A percentile compares a stretch with the other conserved stretches of the same genome.
These are phyloP conservation scores for Lecanicillium sp. DNA, from an alignment of 2,329 filamentous ascomycete genomes.

Conservation along the genomic window DNA sequence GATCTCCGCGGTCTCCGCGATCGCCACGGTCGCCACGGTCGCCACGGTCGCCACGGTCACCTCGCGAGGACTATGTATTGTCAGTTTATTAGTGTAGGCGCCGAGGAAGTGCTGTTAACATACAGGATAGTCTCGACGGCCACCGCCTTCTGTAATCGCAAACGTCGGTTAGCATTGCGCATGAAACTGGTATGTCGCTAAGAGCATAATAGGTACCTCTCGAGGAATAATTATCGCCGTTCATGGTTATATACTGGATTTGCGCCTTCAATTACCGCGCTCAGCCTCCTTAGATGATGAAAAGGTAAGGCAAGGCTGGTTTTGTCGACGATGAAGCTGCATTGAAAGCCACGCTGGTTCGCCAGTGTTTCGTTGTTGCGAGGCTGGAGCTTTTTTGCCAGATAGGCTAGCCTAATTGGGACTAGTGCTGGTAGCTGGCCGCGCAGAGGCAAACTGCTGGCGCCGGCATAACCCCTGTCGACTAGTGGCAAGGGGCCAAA, in stretches of 20 bases:
- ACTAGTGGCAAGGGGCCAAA: neutral
- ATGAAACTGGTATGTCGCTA: constrained; percentile 22
- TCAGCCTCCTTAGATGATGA: constrained; percentile 10
- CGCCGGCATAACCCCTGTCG: neutral
- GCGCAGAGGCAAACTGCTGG: neutral
- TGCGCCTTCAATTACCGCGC: constrained; percentile 9
- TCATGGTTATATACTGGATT: constrained; percentile 48
- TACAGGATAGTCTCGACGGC: constrained; percentile 49
- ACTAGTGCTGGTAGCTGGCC: constrained; percentile 3
- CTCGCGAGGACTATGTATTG: constrained; percentile 18
- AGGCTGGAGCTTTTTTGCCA: constrained; percentile 12
- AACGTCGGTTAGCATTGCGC: constrained; percentile 15
- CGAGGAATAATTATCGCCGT: constrained; percentile 76
- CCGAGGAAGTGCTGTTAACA: constrained; percentile 17
- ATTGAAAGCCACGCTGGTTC: constrained; percentile 9
- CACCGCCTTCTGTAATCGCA: constrained; percentile 35
- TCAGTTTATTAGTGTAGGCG: constrained; percentile 12
- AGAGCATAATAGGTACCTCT: constrained; percentile 50
- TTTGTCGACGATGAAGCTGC: constrained; percentile 1
- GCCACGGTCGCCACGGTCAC: constrained; percentile 26
- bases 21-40: constrained; percentile 21
- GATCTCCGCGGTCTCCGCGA: constrained; percentile 22
- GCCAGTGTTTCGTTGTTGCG: constrained; percentile 1
- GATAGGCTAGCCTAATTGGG: constrained; percentile 3
- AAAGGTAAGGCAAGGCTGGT: constrained; percentile 10